A percentile compares a stretch with the other conserved stretches of the same genome.
These are phyloP conservation scores for Acacia melanoxylon DNA, from an alignment of 306 rosid genomes.

Conservation along the genomic window DNA sequence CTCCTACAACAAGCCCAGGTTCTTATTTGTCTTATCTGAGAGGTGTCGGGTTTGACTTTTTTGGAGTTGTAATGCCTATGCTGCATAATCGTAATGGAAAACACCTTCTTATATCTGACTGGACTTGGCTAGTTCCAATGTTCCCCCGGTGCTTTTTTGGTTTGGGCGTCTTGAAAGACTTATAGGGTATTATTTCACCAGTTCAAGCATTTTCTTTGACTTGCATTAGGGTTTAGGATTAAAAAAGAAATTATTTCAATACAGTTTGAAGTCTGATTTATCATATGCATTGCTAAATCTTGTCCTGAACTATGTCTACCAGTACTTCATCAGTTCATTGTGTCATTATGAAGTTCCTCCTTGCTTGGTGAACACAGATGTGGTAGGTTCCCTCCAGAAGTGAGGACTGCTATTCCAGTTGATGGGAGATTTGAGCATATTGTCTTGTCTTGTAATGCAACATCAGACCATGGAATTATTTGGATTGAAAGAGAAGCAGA, in stretches of 20 bases:
- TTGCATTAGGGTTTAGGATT: not conserved
- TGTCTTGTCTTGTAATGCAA: conserved; percentile 86
- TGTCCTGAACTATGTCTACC: conserved; percentile 3
- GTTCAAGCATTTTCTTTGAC: conserved; percentile 4
- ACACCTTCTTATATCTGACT: not conserved
- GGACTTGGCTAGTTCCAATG: not conserved
- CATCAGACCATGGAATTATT: conserved; percentile 82
- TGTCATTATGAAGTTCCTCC: conserved; percentile 23
- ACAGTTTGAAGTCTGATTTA: not conserved
- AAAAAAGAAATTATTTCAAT: not conserved
- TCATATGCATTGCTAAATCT: conserved; percentile 2
- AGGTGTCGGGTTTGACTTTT: not conserved
- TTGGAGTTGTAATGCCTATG: not conserved
- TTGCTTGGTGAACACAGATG: conserved; percentile 62
- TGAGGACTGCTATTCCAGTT: conserved; percentile 96
- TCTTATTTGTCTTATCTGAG: not conserved
- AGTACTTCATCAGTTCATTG: conserved; percentile 7
- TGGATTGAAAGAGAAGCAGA: conserved; percentile 94
- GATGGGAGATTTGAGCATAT: conserved; percentile 99
- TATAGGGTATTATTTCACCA: not conserved
- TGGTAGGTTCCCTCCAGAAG: conserved; percentile 97
- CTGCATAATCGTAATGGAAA: not conserved
- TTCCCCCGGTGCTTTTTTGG: not conserved
- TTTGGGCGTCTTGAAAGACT: not conserved
- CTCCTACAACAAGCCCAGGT: not conserved